Percentiles rank a stretch among this genome's conserved stretches.
These are phyloP conservation scores for Hyaloscypha bicolor DNA, from an alignment of 495 filamentous ascomycete genomes.

Conservation along the genomic window DNA sequence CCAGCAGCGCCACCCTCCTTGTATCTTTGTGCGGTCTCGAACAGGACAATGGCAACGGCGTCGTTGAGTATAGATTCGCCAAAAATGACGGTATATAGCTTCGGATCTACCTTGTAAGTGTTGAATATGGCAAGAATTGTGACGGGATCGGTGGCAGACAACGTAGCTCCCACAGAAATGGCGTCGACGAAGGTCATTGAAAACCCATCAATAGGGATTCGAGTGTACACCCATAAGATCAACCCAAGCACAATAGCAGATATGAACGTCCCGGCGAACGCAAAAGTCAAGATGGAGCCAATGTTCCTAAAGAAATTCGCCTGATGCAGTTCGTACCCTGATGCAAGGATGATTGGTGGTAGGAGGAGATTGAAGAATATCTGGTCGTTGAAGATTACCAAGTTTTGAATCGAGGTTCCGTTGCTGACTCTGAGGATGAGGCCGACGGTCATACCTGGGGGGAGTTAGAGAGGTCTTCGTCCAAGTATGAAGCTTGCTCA, in stretches of 20 bases:
- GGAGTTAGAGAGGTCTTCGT: slow-evolving; percentile 9
- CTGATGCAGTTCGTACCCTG: slow-evolving; percentile 96
- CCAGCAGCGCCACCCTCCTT: slow-evolving; percentile 55
- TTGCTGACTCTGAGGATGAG: slow-evolving; percentile 81
- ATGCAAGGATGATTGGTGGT: slow-evolving; percentile 95
- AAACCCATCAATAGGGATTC: slow-evolving; percentile 80
- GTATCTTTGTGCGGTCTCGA: slow-evolving; percentile 94
- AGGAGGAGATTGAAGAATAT: slow-evolving; percentile 99
- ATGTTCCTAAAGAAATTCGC: slow-evolving; percentile 99
- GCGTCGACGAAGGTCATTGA: slow-evolving; percentile 90
- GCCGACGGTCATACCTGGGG: slow-evolving; percentile 89
- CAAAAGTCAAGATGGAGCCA: slow-evolving; percentile 97
- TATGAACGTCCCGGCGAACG: slow-evolving; percentile 96
- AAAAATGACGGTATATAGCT: slow-evolving; percentile 97
- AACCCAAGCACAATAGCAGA: slow-evolving; percentile 90
- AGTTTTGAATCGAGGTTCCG: slow-evolving; percentile 78
- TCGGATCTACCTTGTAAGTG: slow-evolving; percentile 97
- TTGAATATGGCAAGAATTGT: slow-evolving; percentile 99
- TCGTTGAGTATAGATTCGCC: slow-evolving; percentile 98
- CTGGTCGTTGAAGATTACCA: slow-evolving; percentile 95
- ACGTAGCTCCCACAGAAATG: slow-evolving; percentile 90
- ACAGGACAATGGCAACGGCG: slow-evolving; percentile 96
- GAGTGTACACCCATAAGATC: slow-evolving; percentile 85
- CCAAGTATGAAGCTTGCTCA: slow-evolving; percentile 42
- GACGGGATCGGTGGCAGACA: slow-evolving; percentile 95